Conservation (phyloP, 2,329 filamentous ascomycete genomes). For the Trichothecium sympodiale region DNA sequence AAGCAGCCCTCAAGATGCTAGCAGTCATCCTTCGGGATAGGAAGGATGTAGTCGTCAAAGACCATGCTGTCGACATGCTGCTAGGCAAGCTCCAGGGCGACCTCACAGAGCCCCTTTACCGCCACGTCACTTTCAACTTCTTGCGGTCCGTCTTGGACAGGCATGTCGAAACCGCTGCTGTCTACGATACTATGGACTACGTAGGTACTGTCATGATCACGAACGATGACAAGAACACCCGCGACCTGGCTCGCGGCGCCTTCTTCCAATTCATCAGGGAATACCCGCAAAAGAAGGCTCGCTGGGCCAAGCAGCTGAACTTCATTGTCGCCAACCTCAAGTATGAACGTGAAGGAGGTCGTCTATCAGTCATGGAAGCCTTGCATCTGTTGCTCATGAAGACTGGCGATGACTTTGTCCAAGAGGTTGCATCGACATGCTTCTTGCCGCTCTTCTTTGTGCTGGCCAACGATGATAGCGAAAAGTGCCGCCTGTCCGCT, state of each 20-base stretch:
- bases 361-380: constrained; percentile 87
- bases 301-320: constrained; percentile 79
- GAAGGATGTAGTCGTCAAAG: constrained; percentile 63
- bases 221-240: constrained; percentile 80
- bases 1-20: constrained; percentile 81
- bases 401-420: constrained; percentile 68
- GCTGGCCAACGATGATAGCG: constrained; percentile 78
- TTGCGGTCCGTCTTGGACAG: constrained; percentile 76
- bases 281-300: constrained; percentile 82
- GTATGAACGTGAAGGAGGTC: constrained; percentile 79
- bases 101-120: constrained; percentile 82
- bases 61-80: constrained; percentile 72
- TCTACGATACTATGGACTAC: constrained; percentile 87
- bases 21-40: constrained; percentile 77
- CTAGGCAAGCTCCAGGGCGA: constrained; percentile 76
- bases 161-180: constrained; percentile 71
- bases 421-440: constrained; percentile 69
- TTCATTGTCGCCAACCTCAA: constrained; percentile 87
- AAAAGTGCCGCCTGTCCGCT: constrained; percentile 75
- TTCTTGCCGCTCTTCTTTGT: constrained; percentile 82
- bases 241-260: constrained; percentile 76
- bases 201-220: constrained; percentile 90
- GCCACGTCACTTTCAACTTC: constrained; percentile 92
- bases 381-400: constrained; percentile 80
- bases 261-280: constrained; percentile 93